Conservation (phyloP, 371 early-diverging fungal genomes). For the Capniomyces stellatus region DNA sequence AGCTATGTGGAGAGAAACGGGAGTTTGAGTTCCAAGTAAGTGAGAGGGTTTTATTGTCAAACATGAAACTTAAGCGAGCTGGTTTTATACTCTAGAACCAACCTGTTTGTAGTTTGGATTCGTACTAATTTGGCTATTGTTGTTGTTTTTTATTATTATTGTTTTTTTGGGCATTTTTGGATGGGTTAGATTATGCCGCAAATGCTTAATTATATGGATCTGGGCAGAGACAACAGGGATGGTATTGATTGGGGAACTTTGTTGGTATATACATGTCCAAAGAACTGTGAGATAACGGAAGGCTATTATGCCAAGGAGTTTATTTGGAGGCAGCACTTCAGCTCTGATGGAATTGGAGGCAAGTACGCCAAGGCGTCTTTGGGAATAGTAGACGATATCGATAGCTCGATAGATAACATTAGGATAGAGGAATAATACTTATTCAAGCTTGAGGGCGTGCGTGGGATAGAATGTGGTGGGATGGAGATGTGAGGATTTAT, state of each 20-base stretch:
- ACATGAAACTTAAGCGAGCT: no score
- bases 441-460: no score
- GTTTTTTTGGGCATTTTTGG: not conserved
- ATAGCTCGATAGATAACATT: not conserved
- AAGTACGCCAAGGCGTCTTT: slow-evolving; percentile 10
- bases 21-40: slow-evolving; percentile 82
- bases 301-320: slow-evolving; percentile 8
- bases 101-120: no score
- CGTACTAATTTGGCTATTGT: no score
- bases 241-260: slow-evolving; percentile 87
- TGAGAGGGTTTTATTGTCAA: no score
- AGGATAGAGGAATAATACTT: no score
- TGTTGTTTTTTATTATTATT: no score
- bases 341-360: slow-evolving; percentile 23
- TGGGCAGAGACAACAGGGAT: slow-evolving; percentile 26
- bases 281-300: slow-evolving; percentile 37
- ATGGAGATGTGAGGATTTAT: no score
- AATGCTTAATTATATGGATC: slow-evolving; percentile 57
- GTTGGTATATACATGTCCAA: slow-evolving; percentile 68
- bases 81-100: no score
- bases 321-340: slow-evolving; percentile 19
- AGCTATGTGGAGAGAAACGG: slow-evolving; percentile 48
- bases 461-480: no score
- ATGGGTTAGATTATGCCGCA: slow-evolving; percentile 46
- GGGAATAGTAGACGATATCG: not conserved